Conservation (phyloP, 306 rosid species). For the Trifolium pratense region DNA sequence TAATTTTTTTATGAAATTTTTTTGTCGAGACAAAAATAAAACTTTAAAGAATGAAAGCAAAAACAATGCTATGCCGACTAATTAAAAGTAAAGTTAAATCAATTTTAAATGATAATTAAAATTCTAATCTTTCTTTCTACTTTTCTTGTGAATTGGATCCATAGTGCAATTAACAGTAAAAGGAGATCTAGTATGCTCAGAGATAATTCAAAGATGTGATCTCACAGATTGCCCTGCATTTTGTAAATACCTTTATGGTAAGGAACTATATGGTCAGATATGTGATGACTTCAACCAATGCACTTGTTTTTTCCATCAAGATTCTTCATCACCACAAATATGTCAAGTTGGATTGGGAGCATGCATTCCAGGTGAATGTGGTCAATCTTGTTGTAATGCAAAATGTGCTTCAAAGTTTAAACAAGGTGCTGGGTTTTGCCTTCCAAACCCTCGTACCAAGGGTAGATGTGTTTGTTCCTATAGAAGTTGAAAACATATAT, state of each 20-base stretch:
- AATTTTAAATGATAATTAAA: not conserved
- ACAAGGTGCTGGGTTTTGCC: not conserved
- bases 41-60: too few relatives aligned
- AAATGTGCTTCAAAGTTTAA: not conserved
- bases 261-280: too few relatives aligned
- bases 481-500: not conserved
- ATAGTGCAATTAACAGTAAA: not conserved
- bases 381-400: not conserved
- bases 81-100: too few relatives aligned
- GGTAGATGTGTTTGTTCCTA: not conserved
- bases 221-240: too few relatives aligned
- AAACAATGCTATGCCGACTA: too few relatives aligned
- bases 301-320: not conserved
- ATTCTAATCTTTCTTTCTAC: not conserved
- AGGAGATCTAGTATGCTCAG: not conserved
- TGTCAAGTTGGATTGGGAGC: not conserved
- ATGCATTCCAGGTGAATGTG: not conserved
- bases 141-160: not conserved
- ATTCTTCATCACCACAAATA: not conserved
- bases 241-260: not conserved
- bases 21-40: too few relatives aligned
- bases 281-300: not conserved
- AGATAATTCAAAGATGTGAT: not conserved
- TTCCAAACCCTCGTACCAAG: not conserved
- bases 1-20: too few relatives aligned